Percentiles rank a stretch among this genome's conserved stretches.
phyloP scores from a whole-genome alignment of 768 basidiomycete genomes.

The Scleroderma bovista region DNA sequence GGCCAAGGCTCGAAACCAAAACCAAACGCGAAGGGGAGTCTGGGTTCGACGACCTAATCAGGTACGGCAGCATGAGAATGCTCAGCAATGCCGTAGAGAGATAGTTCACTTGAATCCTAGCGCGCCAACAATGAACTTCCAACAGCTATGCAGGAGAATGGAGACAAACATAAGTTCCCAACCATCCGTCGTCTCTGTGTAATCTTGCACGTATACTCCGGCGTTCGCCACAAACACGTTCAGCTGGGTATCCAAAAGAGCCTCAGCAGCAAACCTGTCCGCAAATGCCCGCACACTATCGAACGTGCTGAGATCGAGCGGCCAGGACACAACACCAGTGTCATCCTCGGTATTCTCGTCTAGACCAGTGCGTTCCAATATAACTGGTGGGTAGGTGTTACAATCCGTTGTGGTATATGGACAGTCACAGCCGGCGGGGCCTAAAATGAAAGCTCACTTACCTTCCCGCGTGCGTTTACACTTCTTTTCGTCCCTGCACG shows the following conservation, averaged over 20 bases:
- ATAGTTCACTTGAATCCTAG: constrained; percentile 32
- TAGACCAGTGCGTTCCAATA: constrained; percentile 9
- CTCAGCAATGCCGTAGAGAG: constrained; percentile 29
- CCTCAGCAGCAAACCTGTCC: constrained; percentile 22
- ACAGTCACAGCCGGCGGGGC: too few relatives aligned
- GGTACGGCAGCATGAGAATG: constrained; percentile 30
- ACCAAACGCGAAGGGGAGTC: constrained; percentile 23
- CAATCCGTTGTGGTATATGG: background rate
- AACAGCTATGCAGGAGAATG: too few relatives aligned
- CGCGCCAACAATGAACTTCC: background rate
- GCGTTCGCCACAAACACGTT: constrained; percentile 31
- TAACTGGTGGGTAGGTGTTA: too few relatives aligned
- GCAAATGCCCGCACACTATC: constrained; percentile 28
- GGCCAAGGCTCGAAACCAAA: constrained; percentile 28
- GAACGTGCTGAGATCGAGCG: constrained; percentile 31
- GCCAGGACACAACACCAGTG: constrained; percentile 23
- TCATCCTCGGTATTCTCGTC: background rate
- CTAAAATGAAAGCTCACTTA: constrained; percentile 1
- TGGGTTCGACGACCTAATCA: constrained; percentile 19
- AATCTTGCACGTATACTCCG: constrained; percentile 11
- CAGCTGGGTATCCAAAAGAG: constrained; percentile 10
- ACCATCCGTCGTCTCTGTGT: constrained; percentile 37
- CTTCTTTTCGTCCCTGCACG: constrained; percentile 26
- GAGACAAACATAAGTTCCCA: constrained; percentile 41
- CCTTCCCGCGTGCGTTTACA: constrained; percentile 18